These are phyloP conservation scores for Prunus yedoensis DNA, from an alignment of 331 rosid genomes.

Conservation along the genomic window DNA sequence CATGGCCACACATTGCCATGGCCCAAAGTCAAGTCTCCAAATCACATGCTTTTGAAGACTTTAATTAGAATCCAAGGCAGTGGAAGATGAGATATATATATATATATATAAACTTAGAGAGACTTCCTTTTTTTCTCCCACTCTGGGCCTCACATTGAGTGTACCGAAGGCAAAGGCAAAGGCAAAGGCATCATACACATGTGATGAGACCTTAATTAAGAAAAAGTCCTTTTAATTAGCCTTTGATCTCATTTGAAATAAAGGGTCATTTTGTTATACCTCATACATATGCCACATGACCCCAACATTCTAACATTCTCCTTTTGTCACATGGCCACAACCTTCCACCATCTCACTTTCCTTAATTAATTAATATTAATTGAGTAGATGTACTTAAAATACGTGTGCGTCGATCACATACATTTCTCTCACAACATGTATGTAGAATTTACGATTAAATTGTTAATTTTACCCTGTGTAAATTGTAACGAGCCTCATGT, in stretches of 20 bases:
- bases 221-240: not conserved
- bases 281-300: conserved; percentile 50
- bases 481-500: not conserved
- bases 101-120: conserved; percentile 13
- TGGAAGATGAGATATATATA: conserved; percentile 39
- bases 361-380: conserved; percentile 2
- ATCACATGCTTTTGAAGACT: conserved; percentile 47
- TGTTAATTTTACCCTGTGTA: too few relatives aligned
- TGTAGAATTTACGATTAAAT: too few relatives aligned
- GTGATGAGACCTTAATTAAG: conserved; percentile 33
- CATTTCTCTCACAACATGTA: too few relatives aligned
- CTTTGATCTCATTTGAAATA: conserved; percentile 26
- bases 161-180: conserved; percentile 42
- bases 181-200: conserved; percentile 40
- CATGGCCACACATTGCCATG: conserved; percentile 29
- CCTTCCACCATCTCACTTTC: conserved; percentile 19
- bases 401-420: not conserved
- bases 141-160: conserved; percentile 50
- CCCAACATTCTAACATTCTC: conserved; percentile 26
- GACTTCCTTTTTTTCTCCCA: conserved; percentile 11
- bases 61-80: conserved; percentile 74
- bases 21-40: conserved; percentile 42
- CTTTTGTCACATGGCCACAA: conserved; percentile 59
- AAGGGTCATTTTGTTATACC: conserved; percentile 17
- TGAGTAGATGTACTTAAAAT: not conserved